Evolutionary conservation across 352 stramenopile species (phyloP).

Genomic region (Phytophthora brassicae): DNA sequence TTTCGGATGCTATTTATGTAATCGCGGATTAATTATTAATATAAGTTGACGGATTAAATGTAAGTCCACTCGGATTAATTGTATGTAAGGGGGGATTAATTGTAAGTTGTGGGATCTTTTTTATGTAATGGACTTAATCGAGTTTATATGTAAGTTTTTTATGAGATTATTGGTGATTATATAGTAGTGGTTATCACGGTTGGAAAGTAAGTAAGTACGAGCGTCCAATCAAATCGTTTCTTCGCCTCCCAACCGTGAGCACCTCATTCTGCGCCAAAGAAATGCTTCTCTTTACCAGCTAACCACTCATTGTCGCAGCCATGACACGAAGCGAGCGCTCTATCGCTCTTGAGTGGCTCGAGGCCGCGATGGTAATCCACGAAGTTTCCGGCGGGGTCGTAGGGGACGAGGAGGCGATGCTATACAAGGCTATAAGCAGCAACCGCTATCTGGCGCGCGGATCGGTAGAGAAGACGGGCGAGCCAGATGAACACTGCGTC

Average conservation of each 20-base stretch:
- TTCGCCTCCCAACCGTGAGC: slow-evolving; percentile 1
- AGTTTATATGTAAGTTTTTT: too few species aligned
- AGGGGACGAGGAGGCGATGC: background rate
- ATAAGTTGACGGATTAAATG: too few species aligned
- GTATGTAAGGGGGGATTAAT: too few species aligned
- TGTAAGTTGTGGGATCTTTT: too few species aligned
- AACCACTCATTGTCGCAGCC: background rate
- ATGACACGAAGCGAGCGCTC: background rate
- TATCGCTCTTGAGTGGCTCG: background rate
- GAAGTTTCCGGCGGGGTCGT: background rate
- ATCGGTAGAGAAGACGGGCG: background rate
- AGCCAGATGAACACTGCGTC: background rate
- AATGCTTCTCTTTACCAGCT: background rate
- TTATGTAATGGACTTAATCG: too few species aligned
- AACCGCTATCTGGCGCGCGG: background rate
- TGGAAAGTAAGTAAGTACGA: slow-evolving; percentile 4
- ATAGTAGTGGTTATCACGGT: slow-evolving; percentile 8
- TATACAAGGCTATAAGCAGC: background rate
- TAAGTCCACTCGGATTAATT: too few species aligned
- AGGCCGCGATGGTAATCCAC: background rate
- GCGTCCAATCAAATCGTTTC: background rate
- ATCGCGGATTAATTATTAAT: too few species aligned
- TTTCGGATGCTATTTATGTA: too few species aligned
- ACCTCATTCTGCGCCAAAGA: background rate
- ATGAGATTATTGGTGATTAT: too few species aligned